A percentile compares a stretch with the other conserved stretches of the same genome.
These are phyloP conservation scores for Neocatenulostroma microsporum DNA, from an alignment of 2,329 filamentous ascomycete genomes.

Conservation along the genomic window DNA sequence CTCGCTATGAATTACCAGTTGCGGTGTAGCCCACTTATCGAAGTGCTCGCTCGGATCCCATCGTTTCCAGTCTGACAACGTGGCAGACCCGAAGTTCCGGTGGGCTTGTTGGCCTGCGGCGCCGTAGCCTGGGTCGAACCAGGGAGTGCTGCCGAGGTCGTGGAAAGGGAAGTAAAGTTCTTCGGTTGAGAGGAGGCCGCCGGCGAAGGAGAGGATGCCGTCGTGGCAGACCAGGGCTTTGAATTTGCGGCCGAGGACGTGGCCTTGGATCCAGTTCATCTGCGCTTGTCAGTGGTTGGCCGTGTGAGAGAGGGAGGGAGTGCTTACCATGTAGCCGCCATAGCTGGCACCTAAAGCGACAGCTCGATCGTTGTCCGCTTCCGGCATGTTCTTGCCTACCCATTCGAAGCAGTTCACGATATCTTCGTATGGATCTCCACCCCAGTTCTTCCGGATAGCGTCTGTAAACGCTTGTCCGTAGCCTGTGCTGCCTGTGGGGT, in stretches of 20 bases:
- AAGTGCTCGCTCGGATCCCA: slow-evolving; percentile 53
- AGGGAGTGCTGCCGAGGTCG: slow-evolving; percentile 45
- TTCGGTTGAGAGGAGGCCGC: slow-evolving; percentile 33
- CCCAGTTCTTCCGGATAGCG: slow-evolving; percentile 74
- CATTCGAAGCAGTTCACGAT: slow-evolving; percentile 71
- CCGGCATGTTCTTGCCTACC: slow-evolving; percentile 56
- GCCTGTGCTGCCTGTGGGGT: slow-evolving; percentile 24
- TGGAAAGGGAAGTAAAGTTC: slow-evolving; percentile 50
- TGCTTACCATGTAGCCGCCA: slow-evolving; percentile 65
- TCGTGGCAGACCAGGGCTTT: slow-evolving; percentile 66
- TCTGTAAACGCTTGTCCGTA: slow-evolving; percentile 26
- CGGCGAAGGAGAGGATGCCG: slow-evolving; percentile 23
- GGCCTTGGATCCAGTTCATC: slow-evolving; percentile 67
- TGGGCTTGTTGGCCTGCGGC: slow-evolving; percentile 8
- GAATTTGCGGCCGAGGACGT: slow-evolving; percentile 73
- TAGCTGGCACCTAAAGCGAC: slow-evolving; percentile 70
- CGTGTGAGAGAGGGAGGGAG: not conserved
- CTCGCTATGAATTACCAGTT: slow-evolving; percentile 84
- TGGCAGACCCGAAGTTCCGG: slow-evolving; percentile 14
- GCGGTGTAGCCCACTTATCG: slow-evolving; percentile 73
- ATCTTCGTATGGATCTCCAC: slow-evolving; percentile 75
- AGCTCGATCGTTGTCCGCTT: slow-evolving; percentile 60
- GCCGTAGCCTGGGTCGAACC: slow-evolving; percentile 34
- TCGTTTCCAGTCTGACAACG: slow-evolving; percentile 38
- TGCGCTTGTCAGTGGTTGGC: slow-evolving; percentile 1